Evolutionary conservation across 495 filamentous ascomycete species (phyloP), one percentile per base, ranked within the genome.

Genomic region (Margaritispora aquatica): DNA sequence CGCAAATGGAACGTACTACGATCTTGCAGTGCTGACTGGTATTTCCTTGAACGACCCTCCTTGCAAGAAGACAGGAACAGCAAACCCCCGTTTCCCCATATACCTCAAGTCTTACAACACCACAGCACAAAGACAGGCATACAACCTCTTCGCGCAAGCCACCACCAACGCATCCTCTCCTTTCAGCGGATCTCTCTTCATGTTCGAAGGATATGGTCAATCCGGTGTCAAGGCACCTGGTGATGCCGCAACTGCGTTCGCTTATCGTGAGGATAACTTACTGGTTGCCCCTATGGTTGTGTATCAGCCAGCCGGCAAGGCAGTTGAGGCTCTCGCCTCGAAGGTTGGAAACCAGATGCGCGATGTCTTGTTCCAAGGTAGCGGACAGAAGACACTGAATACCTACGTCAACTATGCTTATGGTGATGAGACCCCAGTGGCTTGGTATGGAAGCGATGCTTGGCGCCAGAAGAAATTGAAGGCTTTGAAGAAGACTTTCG

Each of bases 321-420:
- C 73, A 38, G 38, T 63, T 5, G 74, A 76, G 41, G 24, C 48
- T 17, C 36, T 68, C 26, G 77, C 73, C 1, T 53, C 58, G 9
- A 51, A 67, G 21, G n/a, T 78, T 20, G 78, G 77, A 1, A 68
- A 68, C 44, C 67, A 66, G 61, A 63, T 82, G 13, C 72, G 77
- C 4, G 34, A 74, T 8, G 72, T 79, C 10, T 66, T 83, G 1
- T 63, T 65, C 26, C 48, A 74, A 5, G 77, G 63, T 2, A 75
- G 63, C 58, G 76, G 73, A 0, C 44, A 60, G 11, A 29, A 59
- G 2, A 61, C 77, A 27, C 50, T 79, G 54, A 68, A 74, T 27
- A 66, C 76, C 0, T 86, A 86, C 57, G 76, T 85, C 47, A 87
- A 86, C 63, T 86, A 87, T 68, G 84, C 83, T 0, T 73, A 74